Base-by-base conservation (phyloP, 2,329 filamentous ascomycete genomes). In the Coniochaeta sp. region DNA sequence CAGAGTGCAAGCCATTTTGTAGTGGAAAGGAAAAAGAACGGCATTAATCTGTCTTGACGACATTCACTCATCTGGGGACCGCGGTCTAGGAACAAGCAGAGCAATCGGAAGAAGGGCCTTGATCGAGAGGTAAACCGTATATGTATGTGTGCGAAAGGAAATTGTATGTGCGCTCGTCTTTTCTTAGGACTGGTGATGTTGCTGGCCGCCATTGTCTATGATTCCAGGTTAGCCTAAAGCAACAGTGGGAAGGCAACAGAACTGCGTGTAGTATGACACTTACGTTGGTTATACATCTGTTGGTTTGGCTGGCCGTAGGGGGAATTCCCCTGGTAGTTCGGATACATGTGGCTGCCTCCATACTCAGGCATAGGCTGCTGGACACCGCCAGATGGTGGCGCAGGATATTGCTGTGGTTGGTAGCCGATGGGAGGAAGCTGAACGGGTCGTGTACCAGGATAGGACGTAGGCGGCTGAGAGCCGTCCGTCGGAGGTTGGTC, bases 391-490 rank as follows among this genome's bases (percentile, higher is more conserved):
- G 80, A 77, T 1, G 84, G 80, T 17, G 86, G 84, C n/a, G 84
- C 80, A 44, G 86, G 82, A 68, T 91, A 91, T 67, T 88, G 86
- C 61, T 79, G 71, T 32, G 84, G 79, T 68, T 88, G 84, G 68
- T 91, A 93, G 14, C 87, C 87, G 68, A 92, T 90, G 1, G 89
- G 89, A 54, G 89, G 89, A 32, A 92, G 78, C 68, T 91, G 89
- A 60, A 84, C 80, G 19, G 76, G 70, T 50, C 87, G 81, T 50
- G 84, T 80, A 55, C 82, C 80, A 65, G 81, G 70, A 75, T 88
- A 81, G 54, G 77, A 82, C 71, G 76, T 85, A 73, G 74, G 79
- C 55, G 71, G 78, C 65, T 87, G 84, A 28, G 80, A 75, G 55
- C 82, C 81, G 57, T 82, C 77, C 55, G 77, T 69, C 34, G 72